These are phyloP conservation scores for Gigaspora rosea DNA, from an alignment of 192 early-diverging fungal species.

Conservation along the genomic window DNA sequence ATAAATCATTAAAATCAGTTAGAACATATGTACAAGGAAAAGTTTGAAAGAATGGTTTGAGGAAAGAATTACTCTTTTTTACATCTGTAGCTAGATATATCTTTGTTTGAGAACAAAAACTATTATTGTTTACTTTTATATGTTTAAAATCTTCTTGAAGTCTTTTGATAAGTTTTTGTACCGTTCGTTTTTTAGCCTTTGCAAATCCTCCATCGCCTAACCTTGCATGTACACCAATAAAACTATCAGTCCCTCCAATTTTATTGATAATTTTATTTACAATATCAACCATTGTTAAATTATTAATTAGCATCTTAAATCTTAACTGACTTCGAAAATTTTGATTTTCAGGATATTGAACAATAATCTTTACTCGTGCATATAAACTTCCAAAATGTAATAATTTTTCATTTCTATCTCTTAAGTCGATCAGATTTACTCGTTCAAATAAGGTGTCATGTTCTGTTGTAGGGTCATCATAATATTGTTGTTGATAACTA, in stretches of 20 bases:
- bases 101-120: too few relatives aligned
- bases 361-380: constrained; percentile 47
- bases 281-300: constrained; percentile 47
- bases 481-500: neutral
- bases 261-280: constrained; percentile 46
- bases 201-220: constrained; percentile 50
- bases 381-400: constrained; percentile 60
- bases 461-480: neutral
- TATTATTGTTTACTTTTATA: too few relatives aligned
- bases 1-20: too few relatives aligned
- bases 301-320: constrained; percentile 48
- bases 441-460: constrained; percentile 42
- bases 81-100: too few relatives aligned
- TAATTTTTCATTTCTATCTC: constrained; percentile 38
- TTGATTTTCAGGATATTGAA: constrained; percentile 48
- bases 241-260: constrained; percentile 49
- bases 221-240: constrained; percentile 54
- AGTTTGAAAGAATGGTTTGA: too few relatives aligned
- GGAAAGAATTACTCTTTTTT: too few relatives aligned
- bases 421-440: constrained; percentile 41
- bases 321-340: constrained; percentile 41
- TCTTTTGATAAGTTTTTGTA: too few relatives aligned
- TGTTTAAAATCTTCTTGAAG: too few relatives aligned
- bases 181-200: too few relatives aligned
- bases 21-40: too few relatives aligned